Evolutionary conservation across 106 monocot species (phyloP).

Genomic region (Allium cepa): DNA sequence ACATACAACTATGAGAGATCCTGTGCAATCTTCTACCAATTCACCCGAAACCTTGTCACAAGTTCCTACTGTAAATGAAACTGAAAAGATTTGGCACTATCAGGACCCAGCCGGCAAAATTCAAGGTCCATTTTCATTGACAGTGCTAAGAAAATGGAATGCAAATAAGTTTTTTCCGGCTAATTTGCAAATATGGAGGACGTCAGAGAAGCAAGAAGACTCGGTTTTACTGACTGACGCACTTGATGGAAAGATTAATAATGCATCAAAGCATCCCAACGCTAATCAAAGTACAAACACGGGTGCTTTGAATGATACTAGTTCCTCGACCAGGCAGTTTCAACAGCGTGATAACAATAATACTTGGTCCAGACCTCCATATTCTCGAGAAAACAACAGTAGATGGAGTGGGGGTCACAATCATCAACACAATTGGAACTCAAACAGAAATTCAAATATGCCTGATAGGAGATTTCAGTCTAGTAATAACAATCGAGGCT

Average conservation of each 20-base stretch:
- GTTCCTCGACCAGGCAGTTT: no score
- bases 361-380: background rate
- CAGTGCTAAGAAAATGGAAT: slow-evolving; percentile 60
- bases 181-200: slow-evolving; percentile 45
- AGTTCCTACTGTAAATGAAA: slow-evolving; percentile 18
- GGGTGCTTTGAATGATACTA: background rate
- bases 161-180: slow-evolving; percentile 50
- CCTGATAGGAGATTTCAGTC: slow-evolving; percentile 1
- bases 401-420: slow-evolving; percentile 13
- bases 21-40: slow-evolving; percentile 5
- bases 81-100: slow-evolving; percentile 67
- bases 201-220: slow-evolving; percentile 46
- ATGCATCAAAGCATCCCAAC: slow-evolving; percentile 19
- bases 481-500: slow-evolving; percentile 2
- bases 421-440: slow-evolving; percentile 11
- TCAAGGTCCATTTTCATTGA: slow-evolving; percentile 66
- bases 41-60: slow-evolving; percentile 2
- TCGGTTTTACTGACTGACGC: slow-evolving; percentile 53
- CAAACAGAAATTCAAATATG: background rate
- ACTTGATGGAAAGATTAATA: slow-evolving; percentile 47
- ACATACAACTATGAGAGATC: slow-evolving; percentile 4
- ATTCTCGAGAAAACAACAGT: background rate
- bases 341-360: background rate
- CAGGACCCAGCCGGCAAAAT: slow-evolving; percentile 60
- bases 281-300: slow-evolving; percentile 7